Conservation (phyloP, 345 rosid genomes). For the Triadica sebifera region DNA sequence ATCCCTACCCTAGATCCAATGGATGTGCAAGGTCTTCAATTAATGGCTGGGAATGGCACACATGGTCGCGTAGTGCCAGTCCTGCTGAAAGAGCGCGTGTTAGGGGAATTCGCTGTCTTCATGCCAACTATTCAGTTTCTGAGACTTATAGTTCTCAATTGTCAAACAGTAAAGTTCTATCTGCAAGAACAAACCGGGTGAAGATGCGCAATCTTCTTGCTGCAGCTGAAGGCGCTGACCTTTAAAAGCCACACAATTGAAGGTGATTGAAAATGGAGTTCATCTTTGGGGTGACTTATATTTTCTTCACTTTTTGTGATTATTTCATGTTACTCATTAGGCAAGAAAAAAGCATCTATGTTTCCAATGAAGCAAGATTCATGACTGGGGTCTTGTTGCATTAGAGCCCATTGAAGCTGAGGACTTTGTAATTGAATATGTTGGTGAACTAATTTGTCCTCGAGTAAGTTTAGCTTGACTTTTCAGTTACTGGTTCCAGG, state of each 20-base stretch:
- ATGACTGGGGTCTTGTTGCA: conserved; percentile 99
- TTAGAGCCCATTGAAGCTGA: conserved; percentile 93
- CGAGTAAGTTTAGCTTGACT: conserved; percentile 50
- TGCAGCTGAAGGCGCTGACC: conserved; percentile 96
- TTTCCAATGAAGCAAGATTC: conserved; percentile 94
- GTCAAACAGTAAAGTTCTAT: conserved; percentile 59
- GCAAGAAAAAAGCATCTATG: conserved; percentile 89
- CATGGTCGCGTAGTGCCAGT: conserved; percentile 82
- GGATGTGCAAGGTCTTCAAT: conserved; percentile 94
- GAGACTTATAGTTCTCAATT: conserved; percentile 45
- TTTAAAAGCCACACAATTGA: conserved; percentile 88
- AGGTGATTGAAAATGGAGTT: conserved; percentile 45
- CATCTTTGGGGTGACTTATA: conserved; percentile 16
- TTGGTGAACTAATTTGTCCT: conserved; percentile 94
- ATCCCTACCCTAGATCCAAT: conserved; percentile 61
- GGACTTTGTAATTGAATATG: conserved; percentile 97
- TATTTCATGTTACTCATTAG: conserved; percentile 39
- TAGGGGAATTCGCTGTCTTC: conserved; percentile 55
- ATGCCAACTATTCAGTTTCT: conserved; percentile 41
- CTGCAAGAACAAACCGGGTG: conserved; percentile 96
- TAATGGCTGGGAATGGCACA: conserved; percentile 92
- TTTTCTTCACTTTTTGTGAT: conserved; percentile 2
- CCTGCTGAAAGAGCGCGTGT: conserved; percentile 71
- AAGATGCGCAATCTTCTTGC: conserved; percentile 97
- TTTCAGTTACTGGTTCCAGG: conserved; percentile 1